Evolutionary conservation across 1,139 yeast genomes (phyloP).

Genomic region (Hansenula anomala): DNA sequence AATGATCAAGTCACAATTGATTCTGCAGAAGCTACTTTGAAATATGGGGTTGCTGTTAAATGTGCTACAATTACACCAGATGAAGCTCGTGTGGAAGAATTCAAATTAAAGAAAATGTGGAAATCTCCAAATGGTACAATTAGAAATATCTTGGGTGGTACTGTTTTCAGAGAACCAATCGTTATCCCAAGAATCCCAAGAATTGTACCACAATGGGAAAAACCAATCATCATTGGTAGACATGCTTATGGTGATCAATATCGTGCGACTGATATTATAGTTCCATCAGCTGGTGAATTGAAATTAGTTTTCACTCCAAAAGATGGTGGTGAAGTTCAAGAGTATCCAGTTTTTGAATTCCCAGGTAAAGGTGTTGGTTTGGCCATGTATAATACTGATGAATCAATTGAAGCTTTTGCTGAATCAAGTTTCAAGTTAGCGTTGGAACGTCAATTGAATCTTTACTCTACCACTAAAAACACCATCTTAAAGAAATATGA

Average conservation of each 20-base stretch:
- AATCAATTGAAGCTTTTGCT: constrained; percentile 74
- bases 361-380: constrained; percentile 68
- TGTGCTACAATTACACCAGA: constrained; percentile 89
- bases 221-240: constrained; percentile 82
- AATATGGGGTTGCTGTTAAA: constrained; percentile 77
- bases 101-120: constrained; percentile 77
- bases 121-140: constrained; percentile 82
- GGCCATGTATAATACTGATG: constrained; percentile 82
- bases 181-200: constrained; percentile 74
- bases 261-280: constrained; percentile 70
- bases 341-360: constrained; percentile 54
- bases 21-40: constrained; percentile 69
- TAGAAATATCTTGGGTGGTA: constrained; percentile 76
- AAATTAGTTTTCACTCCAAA: constrained; percentile 61
- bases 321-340: constrained; percentile 41
- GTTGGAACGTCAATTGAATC: constrained; percentile 55
- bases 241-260: constrained; percentile 86
- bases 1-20: constrained; percentile 69
- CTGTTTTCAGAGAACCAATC: constrained; percentile 81
- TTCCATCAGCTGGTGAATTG: constrained; percentile 65
- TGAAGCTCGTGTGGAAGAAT: constrained; percentile 75
- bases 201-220: constrained; percentile 72
- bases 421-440: constrained; percentile 77
- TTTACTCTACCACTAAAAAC: constrained; percentile 72
- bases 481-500: constrained; percentile 79